phyloP scores from a whole-genome alignment of 1,284 basidiomycete species.

The Tremellales sp. region DNA sequence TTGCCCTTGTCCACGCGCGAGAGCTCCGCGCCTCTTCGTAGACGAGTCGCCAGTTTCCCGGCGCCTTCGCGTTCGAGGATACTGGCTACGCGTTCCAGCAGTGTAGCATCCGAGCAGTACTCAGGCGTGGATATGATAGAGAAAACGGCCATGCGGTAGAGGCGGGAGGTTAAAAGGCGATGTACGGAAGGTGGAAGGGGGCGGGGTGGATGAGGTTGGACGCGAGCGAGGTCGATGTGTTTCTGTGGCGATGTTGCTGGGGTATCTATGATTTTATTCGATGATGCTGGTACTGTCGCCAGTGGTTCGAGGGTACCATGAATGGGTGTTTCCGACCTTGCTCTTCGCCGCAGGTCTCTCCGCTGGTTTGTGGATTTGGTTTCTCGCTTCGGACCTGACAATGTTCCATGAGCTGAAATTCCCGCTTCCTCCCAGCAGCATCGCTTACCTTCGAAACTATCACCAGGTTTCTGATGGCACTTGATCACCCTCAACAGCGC shows the following conservation, averaged over 20 bases:
- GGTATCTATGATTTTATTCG: no score
- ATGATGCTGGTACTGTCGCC: no score
- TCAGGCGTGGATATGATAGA: slow-evolving; percentile 30
- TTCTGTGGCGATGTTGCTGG: no score
- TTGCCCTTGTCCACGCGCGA: slow-evolving; percentile 6
- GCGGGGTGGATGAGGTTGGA: not conserved
- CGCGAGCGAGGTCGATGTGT: not conserved
- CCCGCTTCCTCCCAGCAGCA: no score
- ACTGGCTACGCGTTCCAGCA: slow-evolving; percentile 20
- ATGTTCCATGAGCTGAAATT: no score
- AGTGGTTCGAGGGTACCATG: no score
- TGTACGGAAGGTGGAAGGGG: slow-evolving; percentile 22
- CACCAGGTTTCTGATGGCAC: not conserved
- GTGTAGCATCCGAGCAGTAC: slow-evolving; percentile 17
- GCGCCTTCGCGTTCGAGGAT: slow-evolving; percentile 27
- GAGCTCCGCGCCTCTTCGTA: no score
- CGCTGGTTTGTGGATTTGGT: no score
- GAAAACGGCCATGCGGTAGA: slow-evolving; percentile 36
- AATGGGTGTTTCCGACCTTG: no score
- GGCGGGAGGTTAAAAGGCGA: slow-evolving; percentile 28
- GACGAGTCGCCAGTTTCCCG: slow-evolving; percentile 30
- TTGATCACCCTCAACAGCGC: slow-evolving; percentile 13
- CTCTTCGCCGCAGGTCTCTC: no score
- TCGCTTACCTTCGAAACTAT: not conserved
- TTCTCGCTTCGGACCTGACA: no score